A percentile compares a stretch with the other conserved stretches of the same genome.
These are phyloP conservation scores for Conticribra guillardii DNA, from an alignment of 108 stramenopile genomes.

Conservation along the genomic window DNA sequence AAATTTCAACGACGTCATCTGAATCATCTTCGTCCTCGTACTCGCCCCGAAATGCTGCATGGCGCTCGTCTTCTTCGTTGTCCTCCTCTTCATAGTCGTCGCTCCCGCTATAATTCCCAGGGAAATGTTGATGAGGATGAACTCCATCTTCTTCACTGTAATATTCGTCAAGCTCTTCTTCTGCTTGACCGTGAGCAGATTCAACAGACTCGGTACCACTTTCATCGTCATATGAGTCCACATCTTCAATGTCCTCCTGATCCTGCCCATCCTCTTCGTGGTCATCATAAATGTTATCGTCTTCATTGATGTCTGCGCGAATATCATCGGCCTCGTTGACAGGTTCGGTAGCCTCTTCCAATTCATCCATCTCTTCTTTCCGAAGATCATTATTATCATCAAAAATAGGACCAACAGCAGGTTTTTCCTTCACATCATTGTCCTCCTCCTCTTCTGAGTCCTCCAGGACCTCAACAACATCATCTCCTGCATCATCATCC, in stretches of 20 bases:
- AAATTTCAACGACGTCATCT: slow-evolving; percentile 23
- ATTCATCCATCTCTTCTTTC: neutral
- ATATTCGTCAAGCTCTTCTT: too few relatives aligned
- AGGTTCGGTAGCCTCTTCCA: neutral
- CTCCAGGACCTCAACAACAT: neutral
- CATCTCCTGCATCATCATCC: neutral
- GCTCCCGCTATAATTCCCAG: slow-evolving; percentile 46
- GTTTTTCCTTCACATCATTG: slow-evolving; percentile 1
- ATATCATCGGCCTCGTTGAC: neutral
- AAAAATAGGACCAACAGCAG: too few relatives aligned
- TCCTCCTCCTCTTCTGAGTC: slow-evolving; percentile 13
- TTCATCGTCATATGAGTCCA: neutral
- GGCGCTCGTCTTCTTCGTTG: slow-evolving; percentile 32
- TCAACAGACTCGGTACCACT: neutral
- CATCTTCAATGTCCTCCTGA: neutral
- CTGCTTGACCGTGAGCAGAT: too few relatives aligned
- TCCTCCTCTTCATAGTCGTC: slow-evolving; percentile 50
- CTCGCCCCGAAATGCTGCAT: slow-evolving; percentile 37
- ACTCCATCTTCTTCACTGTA: slow-evolving; percentile 9
- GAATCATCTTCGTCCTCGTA: slow-evolving; percentile 30
- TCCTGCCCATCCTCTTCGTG: slow-evolving; percentile 6
- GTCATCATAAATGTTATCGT: neutral
- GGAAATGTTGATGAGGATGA: slow-evolving; percentile 20
- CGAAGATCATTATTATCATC: too few relatives aligned
- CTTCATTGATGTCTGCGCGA: neutral